Base-by-base conservation (phyloP, 2,329 filamentous ascomycete genomes). In the Fusarium hostae region DNA sequence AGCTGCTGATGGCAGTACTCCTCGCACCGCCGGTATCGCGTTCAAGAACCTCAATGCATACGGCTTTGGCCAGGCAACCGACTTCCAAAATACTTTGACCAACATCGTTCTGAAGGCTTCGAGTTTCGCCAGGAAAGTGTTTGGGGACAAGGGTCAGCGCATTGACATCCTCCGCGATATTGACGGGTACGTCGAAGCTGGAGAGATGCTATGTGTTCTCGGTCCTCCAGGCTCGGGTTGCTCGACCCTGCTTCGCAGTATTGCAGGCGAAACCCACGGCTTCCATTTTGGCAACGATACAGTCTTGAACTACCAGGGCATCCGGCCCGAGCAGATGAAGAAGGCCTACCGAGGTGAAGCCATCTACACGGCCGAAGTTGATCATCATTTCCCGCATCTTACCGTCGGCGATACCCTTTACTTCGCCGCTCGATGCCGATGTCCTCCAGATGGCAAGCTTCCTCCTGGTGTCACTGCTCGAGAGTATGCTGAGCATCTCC, bases 281-380 rank as follows among this genome's bases (percentile, higher is more conserved):
- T 90, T 95, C 69, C 88, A 87, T 69, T 84, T 95, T 11, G 90
- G 92, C 44, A 82, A 90, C 12, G 81, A 84, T 13, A 90, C 91
- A 0, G 87, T 91, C 63, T 87, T 96, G 77, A 94, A 95, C 81
- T 96, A 95, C 76, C 91, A 75, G 35, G 70, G 90, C 66, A 86
- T 92, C 72, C 83, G 87, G 2, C 86, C 91, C 45, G 82, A 91
- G 74, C 87, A 92, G 77, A 94, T 95, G 91, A 88, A 91, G 79
- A 88, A 87, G 7, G 85, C 87, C 54, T 94, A 94, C 81, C 88
- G 91, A 24, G 93, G 93, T 58, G 93, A 95, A 81, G 91, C 91
- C 55, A 94, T 95, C 77, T 95, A 95, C 81, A 94, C 91, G 0
- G 92, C 92, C 47, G 93, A 95, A 79, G 91, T 92, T 28, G 93